Evolutionary conservation across 164 flowering plant genomes (phyloP).

Genomic region (Echeveria elegans): DNA sequence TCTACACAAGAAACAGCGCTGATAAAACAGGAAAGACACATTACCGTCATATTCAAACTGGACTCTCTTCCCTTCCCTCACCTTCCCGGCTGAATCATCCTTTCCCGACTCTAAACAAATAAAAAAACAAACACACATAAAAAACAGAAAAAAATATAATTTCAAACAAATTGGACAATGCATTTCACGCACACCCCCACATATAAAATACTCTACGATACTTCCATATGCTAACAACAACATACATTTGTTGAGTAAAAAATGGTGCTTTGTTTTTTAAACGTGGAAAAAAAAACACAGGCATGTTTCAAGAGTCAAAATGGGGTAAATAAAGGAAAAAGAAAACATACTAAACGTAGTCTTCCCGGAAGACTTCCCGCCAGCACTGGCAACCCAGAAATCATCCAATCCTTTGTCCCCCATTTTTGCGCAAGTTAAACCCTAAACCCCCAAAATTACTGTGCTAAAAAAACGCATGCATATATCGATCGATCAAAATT

Average conservation of each 20-base stretch:
- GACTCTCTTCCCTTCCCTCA: conserved; percentile 40
- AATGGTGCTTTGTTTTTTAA: neutral
- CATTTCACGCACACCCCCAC: no score
- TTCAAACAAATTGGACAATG: neutral
- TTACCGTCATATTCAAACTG: conserved; percentile 40
- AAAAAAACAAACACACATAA: neutral
- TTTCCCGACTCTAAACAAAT: conserved; percentile 32
- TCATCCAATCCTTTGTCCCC: neutral
- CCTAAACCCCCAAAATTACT: neutral
- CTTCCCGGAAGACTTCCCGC: neutral
- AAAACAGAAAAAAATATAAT: neutral
- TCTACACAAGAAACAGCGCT: neutral
- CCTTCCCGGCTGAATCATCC: conserved; percentile 29
- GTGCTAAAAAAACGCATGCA: neutral
- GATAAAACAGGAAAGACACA: neutral
- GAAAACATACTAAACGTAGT: neutral
- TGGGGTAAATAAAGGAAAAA: neutral
- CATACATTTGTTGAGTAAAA: neutral
- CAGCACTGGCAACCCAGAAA: neutral
- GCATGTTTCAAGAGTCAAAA: neutral
- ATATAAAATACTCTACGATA: no score
- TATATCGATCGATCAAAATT: neutral
- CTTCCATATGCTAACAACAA: neutral
- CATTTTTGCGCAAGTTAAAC: neutral
- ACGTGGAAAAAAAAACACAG: neutral